Conservation (phyloP, 2,329 filamentous ascomycete species). For the Hymenotorrendiella dingleyae region DNA sequence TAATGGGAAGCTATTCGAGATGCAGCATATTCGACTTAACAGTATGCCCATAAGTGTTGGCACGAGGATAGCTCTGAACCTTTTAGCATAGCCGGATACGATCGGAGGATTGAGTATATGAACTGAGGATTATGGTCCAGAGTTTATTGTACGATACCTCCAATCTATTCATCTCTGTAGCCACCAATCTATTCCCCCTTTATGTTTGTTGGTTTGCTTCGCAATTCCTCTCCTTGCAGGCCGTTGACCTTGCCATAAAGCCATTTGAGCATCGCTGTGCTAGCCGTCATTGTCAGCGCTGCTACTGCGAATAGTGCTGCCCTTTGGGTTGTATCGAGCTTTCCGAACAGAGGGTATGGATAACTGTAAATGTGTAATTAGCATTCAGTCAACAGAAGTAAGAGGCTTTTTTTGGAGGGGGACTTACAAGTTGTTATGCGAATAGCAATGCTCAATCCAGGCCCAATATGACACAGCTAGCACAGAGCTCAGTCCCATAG, state of each 20-base stretch:
- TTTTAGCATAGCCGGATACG: too few relatives aligned
- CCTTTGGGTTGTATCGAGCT: constrained; percentile 61
- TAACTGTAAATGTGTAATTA: constrained; percentile 50
- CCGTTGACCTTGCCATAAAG: constrained; percentile 64
- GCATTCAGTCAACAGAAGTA: background rate
- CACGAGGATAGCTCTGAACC: too few relatives aligned
- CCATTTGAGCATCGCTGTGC: constrained; percentile 63
- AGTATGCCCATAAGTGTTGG: too few relatives aligned
- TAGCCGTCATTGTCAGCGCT: constrained; percentile 65
- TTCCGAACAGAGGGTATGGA: constrained; percentile 77
- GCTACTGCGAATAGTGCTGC: constrained; percentile 63
- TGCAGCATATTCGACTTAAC: too few relatives aligned
- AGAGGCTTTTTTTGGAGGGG: too few relatives aligned
- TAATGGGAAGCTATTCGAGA: too few relatives aligned
- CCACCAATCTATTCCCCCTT: constrained; percentile 25
- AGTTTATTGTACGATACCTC: too few relatives aligned
- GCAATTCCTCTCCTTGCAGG: constrained; percentile 35
- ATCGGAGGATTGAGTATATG: too few relatives aligned
- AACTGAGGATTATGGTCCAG: too few relatives aligned
- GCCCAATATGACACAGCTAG: constrained; percentile 67
- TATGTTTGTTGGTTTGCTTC: constrained; percentile 20
- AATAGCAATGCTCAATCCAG: constrained; percentile 70
- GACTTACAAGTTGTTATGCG: constrained; percentile 57
- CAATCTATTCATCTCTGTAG: too few relatives aligned
- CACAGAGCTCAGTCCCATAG: constrained; percentile 49